Conservation (phyloP, 2,329 filamentous ascomycete species). For the Fusarium virguliforme region DNA sequence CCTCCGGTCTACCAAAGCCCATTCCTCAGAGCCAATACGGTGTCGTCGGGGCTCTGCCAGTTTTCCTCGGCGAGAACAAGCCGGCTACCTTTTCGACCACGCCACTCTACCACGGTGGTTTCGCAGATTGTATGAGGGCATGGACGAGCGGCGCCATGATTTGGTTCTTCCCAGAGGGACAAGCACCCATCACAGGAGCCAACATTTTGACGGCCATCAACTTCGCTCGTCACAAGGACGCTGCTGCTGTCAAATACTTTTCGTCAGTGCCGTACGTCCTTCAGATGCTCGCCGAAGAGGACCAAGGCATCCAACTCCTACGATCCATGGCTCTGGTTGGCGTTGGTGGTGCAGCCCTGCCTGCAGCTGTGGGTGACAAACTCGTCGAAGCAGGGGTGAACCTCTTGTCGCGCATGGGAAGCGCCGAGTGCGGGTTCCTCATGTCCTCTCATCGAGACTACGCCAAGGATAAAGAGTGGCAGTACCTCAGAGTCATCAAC, state of each 20-base stretch:
- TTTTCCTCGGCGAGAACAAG: conserved; percentile 56
- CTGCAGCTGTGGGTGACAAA: conserved; percentile 66
- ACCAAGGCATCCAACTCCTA: conserved; percentile 60
- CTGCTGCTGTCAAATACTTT: conserved; percentile 67
- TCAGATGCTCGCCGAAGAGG: conserved; percentile 65
- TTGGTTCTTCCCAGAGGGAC: conserved; percentile 74
- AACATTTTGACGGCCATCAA: conserved; percentile 68
- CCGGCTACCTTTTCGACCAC: conserved; percentile 75
- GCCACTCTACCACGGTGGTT: conserved; percentile 76
- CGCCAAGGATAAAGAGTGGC: conserved; percentile 70
- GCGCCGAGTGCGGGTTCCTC: conserved; percentile 77
- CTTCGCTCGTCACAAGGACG: conserved; percentile 51
- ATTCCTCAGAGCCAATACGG: conserved; percentile 72
- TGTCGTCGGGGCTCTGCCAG: conserved; percentile 69
- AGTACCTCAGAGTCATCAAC: conserved; percentile 67
- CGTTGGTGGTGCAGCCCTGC: conserved; percentile 74
- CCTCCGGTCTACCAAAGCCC: conserved; percentile 74
- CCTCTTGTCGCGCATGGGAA: conserved; percentile 75
- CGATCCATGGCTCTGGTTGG: conserved; percentile 73
- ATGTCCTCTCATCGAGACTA: conserved; percentile 75
- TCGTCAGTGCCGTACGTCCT: conserved; percentile 74
- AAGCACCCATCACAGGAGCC: conserved; percentile 68
- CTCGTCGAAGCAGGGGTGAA: conserved; percentile 68
- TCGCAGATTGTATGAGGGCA: conserved; percentile 74
- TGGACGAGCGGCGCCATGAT: conserved; percentile 74